Conservation (phyloP, 768 basidiomycete species). For the Suillus weaverae region DNA sequence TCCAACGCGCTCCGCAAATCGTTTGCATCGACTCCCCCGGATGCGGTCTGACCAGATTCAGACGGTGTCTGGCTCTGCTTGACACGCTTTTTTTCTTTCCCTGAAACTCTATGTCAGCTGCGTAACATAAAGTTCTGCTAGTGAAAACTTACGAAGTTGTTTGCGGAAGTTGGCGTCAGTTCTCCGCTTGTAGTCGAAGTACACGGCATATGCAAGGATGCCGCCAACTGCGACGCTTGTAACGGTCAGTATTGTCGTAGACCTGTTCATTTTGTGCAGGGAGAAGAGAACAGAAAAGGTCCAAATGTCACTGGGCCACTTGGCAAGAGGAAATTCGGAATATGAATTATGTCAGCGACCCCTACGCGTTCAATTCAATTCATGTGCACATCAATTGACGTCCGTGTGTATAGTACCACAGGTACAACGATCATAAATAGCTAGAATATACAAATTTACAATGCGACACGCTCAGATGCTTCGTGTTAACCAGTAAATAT, state of each 20-base stretch:
- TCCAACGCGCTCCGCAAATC: constrained; percentile 66
- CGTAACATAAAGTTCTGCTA: constrained; percentile 11
- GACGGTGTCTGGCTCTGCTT: constrained; percentile 61
- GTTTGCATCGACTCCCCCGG: constrained; percentile 40
- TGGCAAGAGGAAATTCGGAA: constrained; percentile 10
- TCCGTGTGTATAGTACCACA: not conserved
- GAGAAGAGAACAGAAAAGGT: constrained; percentile 16
- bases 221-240: constrained; percentile 50
- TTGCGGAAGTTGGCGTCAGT: constrained; percentile 87
- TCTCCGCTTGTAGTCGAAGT: constrained; percentile 94
- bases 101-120: constrained; percentile 40
- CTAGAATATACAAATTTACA: not conserved
- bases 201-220: constrained; percentile 79
- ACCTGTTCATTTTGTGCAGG: constrained; percentile 29
- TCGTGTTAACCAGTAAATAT: not conserved
- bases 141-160: constrained; percentile 67
- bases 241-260: constrained; percentile 42
- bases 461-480: not conserved
- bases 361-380: not conserved
- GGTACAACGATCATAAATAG: not conserved
- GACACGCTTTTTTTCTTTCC: constrained; percentile 90
- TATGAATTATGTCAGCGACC: constrained; percentile 21
- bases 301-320: constrained; percentile 11
- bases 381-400: not conserved
- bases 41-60: constrained; percentile 27